These are phyloP conservation scores for Phragmites australis DNA, from an alignment of 176 grass and related monocot species.

Conservation along the genomic window DNA sequence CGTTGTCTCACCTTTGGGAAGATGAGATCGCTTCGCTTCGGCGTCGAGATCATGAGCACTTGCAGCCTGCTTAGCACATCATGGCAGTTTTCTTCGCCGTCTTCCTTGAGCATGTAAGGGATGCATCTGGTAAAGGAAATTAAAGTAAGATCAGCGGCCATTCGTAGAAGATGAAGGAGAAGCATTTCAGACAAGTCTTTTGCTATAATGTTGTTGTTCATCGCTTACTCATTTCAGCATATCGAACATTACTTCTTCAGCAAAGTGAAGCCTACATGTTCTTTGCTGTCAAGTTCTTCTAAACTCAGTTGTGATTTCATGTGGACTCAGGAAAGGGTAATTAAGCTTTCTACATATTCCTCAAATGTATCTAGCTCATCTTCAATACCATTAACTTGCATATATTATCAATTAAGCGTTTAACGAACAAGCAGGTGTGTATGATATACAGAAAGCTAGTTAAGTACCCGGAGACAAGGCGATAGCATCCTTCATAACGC, in stretches of 20 bases:
- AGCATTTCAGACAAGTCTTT: not conserved
- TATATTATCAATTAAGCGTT: not conserved
- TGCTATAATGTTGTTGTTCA: not conserved
- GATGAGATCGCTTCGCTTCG: constrained; percentile 64
- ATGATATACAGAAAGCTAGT: not conserved
- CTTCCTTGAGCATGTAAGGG: constrained; percentile 50
- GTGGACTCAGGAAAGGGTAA: not conserved
- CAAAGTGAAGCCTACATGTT: not conserved
- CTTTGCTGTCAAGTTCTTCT: not conserved
- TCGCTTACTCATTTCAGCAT: not conserved
- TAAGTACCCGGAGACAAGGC: constrained; percentile 57
- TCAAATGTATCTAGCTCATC: not conserved
- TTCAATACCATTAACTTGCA: not conserved
- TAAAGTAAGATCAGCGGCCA: not conserved
- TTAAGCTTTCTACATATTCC: not conserved
- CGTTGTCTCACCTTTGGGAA: constrained; percentile 70
- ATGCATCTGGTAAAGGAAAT: constrained; percentile 38
- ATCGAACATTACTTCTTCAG: not conserved
- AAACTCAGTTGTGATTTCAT: constrained; percentile 35
- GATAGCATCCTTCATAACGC: constrained; percentile 61
- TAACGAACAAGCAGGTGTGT: not conserved
- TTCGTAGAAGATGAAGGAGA: not conserved
- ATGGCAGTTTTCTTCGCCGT: constrained; percentile 5
- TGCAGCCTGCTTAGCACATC: constrained; percentile 53
- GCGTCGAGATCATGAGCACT: constrained; percentile 81